Evolutionary conservation across 1,284 basidiomycete genomes (phyloP).

Genomic region (Ceratobasidium sp.): DNA sequence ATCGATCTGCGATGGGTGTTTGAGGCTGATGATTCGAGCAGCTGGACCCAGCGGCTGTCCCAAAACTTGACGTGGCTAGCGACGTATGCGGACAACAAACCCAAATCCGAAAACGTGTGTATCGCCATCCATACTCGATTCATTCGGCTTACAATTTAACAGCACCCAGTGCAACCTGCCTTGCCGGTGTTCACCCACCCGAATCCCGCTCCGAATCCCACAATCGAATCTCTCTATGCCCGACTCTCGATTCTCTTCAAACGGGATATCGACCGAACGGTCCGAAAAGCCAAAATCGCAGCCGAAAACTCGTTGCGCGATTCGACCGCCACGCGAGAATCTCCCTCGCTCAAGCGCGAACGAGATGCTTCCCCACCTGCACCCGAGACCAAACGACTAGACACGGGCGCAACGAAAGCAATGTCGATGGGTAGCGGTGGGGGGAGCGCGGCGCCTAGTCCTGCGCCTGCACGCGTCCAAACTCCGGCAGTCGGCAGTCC

Average conservation of each 20-base stretch:
- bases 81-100: slow-evolving; percentile 36
- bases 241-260: slow-evolving; percentile 25
- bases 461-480: slow-evolving; percentile 6
- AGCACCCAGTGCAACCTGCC: slow-evolving; percentile 11
- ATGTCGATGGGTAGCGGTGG: slow-evolving; percentile 33
- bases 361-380: slow-evolving; percentile 16
- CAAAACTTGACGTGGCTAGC: slow-evolving; percentile 38
- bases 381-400: slow-evolving; percentile 21
- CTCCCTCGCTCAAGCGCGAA: slow-evolving; percentile 35
- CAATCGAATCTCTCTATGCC: slow-evolving; percentile 34
- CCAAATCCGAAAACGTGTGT: slow-evolving; percentile 33
- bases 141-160: background rate
- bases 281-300: slow-evolving; percentile 29
- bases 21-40: background rate
- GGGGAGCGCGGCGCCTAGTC: slow-evolving; percentile 13
- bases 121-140: too few relatives aligned
- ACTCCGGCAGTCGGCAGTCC: slow-evolving; percentile 28
- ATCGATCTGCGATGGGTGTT: background rate
- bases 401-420: slow-evolving; percentile 23
- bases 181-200: slow-evolving; percentile 34
- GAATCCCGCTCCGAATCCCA: slow-evolving; percentile 22
- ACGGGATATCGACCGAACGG: slow-evolving; percentile 25
- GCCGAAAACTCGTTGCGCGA: slow-evolving; percentile 30
- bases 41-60: slow-evolving; percentile 31
- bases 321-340: slow-evolving; percentile 20